A percentile compares a stretch with the other conserved stretches of the same genome.
Conservation (phyloP, 768 basidiomycete genomes). For the Tricholoma flavovirens region DNA sequence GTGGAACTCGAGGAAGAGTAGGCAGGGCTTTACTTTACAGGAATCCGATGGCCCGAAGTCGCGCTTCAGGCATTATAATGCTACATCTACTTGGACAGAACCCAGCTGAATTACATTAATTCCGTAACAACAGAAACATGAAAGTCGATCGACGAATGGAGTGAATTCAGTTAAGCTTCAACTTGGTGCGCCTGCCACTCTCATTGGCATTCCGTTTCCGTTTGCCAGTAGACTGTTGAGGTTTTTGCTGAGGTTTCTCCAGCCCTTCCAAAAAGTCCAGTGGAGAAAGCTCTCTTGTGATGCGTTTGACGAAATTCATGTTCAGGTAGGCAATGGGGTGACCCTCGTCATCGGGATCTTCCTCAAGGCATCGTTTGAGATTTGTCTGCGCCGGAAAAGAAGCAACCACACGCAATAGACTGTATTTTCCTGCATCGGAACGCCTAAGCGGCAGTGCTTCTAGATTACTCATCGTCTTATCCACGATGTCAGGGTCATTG, state of each 20-base stretch:
- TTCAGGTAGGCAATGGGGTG: slow-evolving; percentile 39
- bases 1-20: background rate
- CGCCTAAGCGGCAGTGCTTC: slow-evolving; percentile 28
- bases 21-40: background rate
- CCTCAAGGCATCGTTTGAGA: slow-evolving; percentile 32
- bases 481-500: slow-evolving; percentile 25
- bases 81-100: background rate
- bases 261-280: slow-evolving; percentile 28
- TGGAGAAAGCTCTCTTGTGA: slow-evolving; percentile 33
- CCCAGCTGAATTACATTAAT: no score
- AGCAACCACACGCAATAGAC: slow-evolving; percentile 34
- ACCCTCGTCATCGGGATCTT: slow-evolving; percentile 31
- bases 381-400: slow-evolving; percentile 36
- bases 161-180: background rate
- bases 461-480: slow-evolving; percentile 21
- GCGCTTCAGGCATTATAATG: background rate
- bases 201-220: background rate
- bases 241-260: slow-evolving; percentile 19
- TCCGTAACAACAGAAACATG: background rate
- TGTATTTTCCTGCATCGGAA: slow-evolving; percentile 32
- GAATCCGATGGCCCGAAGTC: background rate
- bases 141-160: background rate
- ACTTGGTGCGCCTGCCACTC: background rate
- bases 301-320: slow-evolving; percentile 33
- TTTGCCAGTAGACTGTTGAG: slow-evolving; percentile 6